A percentile compares a stretch with the other conserved stretches of the same genome.
Evolutionary conservation across 2,329 filamentous ascomycete genomes (phyloP).

Genomic region (Colletotrichum sublineola): DNA sequence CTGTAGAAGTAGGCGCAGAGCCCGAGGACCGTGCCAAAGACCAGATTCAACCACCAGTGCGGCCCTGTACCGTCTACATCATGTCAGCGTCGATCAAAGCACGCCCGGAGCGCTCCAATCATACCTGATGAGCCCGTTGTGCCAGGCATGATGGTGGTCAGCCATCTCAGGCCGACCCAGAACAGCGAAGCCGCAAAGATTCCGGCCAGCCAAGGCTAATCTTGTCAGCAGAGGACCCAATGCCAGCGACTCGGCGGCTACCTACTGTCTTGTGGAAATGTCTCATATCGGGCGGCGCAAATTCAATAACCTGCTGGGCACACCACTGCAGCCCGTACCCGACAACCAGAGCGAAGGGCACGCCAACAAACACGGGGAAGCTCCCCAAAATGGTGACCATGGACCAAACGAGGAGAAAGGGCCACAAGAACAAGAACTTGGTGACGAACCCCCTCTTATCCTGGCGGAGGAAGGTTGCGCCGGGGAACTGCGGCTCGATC

Average conservation of each 20-base stretch:
- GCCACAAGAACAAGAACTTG: conserved; percentile 91
- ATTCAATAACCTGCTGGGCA: conserved; percentile 82
- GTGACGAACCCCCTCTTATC: conserved; percentile 83
- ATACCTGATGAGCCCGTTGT: conserved; percentile 65
- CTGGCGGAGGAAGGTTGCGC: conserved; percentile 78
- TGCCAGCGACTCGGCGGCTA: conserved; percentile 38
- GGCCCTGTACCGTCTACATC: conserved; percentile 71
- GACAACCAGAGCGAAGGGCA: conserved; percentile 77
- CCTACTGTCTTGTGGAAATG: conserved; percentile 88
- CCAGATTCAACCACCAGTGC: conserved; percentile 82
- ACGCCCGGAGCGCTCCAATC: background rate
- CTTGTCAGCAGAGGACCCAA: conserved; percentile 43
- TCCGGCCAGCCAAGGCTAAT: conserved; percentile 88
- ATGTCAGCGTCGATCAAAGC: conserved; percentile 48
- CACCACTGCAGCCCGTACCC: conserved; percentile 81
- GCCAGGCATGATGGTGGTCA: conserved; percentile 75
- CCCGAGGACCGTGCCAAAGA: conserved; percentile 74
- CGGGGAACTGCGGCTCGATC: conserved; percentile 77
- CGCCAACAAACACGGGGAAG: conserved; percentile 78
- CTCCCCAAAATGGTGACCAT: conserved; percentile 80
- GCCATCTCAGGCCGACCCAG: conserved; percentile 81
- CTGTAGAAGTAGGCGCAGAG: conserved; percentile 89
- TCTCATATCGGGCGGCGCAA: conserved; percentile 89
- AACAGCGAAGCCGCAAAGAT: conserved; percentile 92
- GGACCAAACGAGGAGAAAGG: conserved; percentile 80